phyloP scores from a whole-genome alignment of 805 yeast species.

The Naumovozyma baii region DNA sequence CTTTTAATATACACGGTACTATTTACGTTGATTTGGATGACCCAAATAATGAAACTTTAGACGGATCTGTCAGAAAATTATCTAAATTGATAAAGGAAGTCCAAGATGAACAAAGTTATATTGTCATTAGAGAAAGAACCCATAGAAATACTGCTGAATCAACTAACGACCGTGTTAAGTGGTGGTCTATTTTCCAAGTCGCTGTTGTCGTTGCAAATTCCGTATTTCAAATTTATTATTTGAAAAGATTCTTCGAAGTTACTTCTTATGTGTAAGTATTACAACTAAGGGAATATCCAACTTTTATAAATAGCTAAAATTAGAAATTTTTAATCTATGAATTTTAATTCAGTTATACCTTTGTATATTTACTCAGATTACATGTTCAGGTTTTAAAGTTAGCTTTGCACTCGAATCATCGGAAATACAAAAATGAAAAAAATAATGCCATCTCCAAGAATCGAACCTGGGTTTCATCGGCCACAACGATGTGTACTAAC shows the following conservation, averaged over 20 bases:
- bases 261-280: slow-evolving; percentile 61
- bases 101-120: slow-evolving; percentile 82
- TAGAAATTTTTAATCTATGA: too few relatives aligned
- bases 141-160: slow-evolving; percentile 98
- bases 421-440: background rate
- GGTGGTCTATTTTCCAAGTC: slow-evolving; percentile 94
- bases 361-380: background rate
- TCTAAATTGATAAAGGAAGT: slow-evolving; percentile 73
- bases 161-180: slow-evolving; percentile 90
- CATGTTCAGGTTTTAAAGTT: background rate
- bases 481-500: slow-evolving; percentile 1
- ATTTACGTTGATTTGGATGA: slow-evolving; percentile 74
- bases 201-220: slow-evolving; percentile 79
- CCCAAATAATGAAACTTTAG: slow-evolving; percentile 69
- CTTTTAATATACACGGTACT: slow-evolving; percentile 91
- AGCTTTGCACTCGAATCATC: too few relatives aligned
- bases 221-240: slow-evolving; percentile 84
- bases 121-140: slow-evolving; percentile 91
- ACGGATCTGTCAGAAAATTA: slow-evolving; percentile 69
- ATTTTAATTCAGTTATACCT: too few relatives aligned
- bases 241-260: slow-evolving; percentile 92
- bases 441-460: background rate
- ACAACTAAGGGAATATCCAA: background rate
- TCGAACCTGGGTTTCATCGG: slow-evolving; percentile 1
- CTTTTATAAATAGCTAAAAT: too few relatives aligned